These are phyloP conservation scores for Naganishia onofrii DNA, from an alignment of 768 basidiomycete species.

Conservation along the genomic window DNA sequence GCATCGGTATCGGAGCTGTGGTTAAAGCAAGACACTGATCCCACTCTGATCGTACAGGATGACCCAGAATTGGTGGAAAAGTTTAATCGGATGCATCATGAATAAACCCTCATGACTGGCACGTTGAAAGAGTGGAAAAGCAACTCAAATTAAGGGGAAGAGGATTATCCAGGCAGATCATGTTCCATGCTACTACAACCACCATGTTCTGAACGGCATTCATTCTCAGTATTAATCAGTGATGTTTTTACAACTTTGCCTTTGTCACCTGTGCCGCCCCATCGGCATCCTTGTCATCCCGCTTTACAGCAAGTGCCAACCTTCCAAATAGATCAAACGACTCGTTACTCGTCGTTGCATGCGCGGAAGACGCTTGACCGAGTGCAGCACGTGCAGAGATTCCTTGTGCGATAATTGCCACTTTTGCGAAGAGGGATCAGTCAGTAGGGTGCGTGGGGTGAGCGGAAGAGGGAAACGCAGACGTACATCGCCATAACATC, in stretches of 20 bases:
- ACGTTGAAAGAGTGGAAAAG: too few species aligned
- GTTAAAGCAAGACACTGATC: background rate
- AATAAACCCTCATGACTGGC: background rate
- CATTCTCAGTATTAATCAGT: too few species aligned
- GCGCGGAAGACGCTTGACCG: slow-evolving; percentile 84
- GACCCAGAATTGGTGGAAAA: slow-evolving; percentile 50
- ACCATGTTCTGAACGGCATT: too few species aligned
- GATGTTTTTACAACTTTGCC: slow-evolving; percentile 39
- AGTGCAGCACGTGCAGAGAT: slow-evolving; percentile 82
- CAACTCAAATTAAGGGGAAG: too few species aligned
- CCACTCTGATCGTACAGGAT: slow-evolving; percentile 32
- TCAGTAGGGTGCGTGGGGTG: slow-evolving; percentile 29
- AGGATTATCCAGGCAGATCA: too few species aligned
- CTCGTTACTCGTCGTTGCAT: slow-evolving; percentile 57
- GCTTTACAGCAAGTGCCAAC: slow-evolving; percentile 60
- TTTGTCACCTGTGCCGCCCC: background rate
- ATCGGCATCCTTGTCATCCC: slow-evolving; percentile 36
- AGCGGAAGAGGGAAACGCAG: background rate
- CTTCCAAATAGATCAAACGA: slow-evolving; percentile 59
- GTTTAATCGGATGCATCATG: slow-evolving; percentile 44
- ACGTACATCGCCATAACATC: slow-evolving; percentile 74
- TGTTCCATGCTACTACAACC: too few species aligned
- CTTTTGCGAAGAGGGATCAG: slow-evolving; percentile 64
- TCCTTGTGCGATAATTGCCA: slow-evolving; percentile 67
- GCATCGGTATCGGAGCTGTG: too few species aligned